Conservation (phyloP, 78 protist genomes). For the Bodo saltans region DNA sequence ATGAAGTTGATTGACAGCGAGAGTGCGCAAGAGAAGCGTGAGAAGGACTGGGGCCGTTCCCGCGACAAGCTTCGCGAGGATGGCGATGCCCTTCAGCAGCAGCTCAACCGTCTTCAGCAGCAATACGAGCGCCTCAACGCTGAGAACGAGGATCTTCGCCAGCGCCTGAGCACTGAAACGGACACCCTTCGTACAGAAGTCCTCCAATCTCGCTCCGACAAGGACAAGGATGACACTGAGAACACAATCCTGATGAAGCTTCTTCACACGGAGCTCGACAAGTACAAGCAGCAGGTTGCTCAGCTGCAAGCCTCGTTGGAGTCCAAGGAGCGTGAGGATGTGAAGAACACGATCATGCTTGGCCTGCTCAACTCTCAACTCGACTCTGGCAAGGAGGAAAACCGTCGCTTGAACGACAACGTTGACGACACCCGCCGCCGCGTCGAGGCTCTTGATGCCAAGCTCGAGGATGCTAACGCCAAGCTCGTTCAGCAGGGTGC, state of each 20-base stretch:
- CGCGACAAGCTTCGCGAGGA: neutral
- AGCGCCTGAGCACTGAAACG: neutral
- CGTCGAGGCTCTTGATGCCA: neutral
- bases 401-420: neutral
- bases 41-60: neutral
- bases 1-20: neutral
- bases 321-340: conserved; percentile 26
- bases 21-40: neutral
- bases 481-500: neutral
- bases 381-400: conserved; percentile 23
- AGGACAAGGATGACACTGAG: conserved; percentile 25
- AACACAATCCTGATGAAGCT: conserved; percentile 32
- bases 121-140: neutral
- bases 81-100: neutral
- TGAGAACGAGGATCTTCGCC: neutral
- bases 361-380: conserved; percentile 21
- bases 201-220: neutral
- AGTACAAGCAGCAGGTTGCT: conserved; percentile 9
- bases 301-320: neutral
- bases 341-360: conserved; percentile 33
- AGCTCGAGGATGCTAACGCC: conserved; percentile 12
- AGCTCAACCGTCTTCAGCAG: neutral
- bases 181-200: conserved; percentile 4
- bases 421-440: neutral
- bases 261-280: conserved; percentile 31